Evolutionary conservation across 805 yeast genomes (phyloP), one percentile per base, ranked within the genome.

Genomic region (Cyberlindnera japonica): DNA sequence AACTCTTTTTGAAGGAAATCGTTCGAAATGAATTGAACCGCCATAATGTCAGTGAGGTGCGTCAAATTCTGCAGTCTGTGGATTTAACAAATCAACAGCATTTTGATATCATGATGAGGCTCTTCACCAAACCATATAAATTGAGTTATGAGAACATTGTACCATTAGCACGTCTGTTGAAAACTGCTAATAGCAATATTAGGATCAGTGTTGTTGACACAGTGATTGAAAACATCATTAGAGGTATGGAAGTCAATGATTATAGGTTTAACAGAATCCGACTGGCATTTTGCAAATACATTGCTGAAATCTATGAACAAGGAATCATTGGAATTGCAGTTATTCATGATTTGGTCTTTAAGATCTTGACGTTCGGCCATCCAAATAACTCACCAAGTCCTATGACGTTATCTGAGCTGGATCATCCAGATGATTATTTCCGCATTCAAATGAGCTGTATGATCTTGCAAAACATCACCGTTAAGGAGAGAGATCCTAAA

Each of bases 381-480:
- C 71, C 73, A 0, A 66, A 69, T 42, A 76, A 76, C 38, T 71
- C 71, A 37, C 90, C 95, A 2, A 60, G 54, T 9, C 71, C 72
- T 6, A 66, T 63, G 17, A 48, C 41, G 4, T 29, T 55, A 3
- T 64, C 69, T 22, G 72, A 63, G 14, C 37, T 72, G n/a, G 96
- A 89, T 61, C 63, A 63, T 11, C 79, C 81, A 0, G 74, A 79
- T 50, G 80, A 85, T 51, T 85, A 80, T 54, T 86, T 87, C 60
- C 69, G 96, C 42, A 65, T 87, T 26, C 78, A 77, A 28, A 61
- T 89, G 54, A 60, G 75, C 15, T 55, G 74, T 20, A 57, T 68
- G 0, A 55, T 77, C 5, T 52, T 81, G 15, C 59, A 60, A n/a
- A 59, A 9, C 12, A 18, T 27, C 57, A 9, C 44, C 48, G 8